A percentile compares a stretch with the other conserved stretches of the same genome.
Evolutionary conservation across 2,329 filamentous ascomycete species (phyloP).

Genomic region (Fusarium miscanthi): DNA sequence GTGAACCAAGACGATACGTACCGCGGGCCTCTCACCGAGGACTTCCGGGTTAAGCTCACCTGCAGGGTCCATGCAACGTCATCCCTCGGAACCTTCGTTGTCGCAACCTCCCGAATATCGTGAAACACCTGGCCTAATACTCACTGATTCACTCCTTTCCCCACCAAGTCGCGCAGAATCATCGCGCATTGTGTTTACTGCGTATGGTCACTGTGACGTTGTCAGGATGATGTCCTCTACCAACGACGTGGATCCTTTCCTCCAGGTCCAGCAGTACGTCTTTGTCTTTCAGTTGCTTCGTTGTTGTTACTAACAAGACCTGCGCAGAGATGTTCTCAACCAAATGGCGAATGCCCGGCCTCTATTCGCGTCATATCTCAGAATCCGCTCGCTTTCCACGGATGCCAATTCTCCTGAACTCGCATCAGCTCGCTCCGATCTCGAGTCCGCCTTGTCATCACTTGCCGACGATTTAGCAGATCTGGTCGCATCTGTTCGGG

Average conservation of each 20-base stretch:
- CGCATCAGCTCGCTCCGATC: constrained; percentile 77
- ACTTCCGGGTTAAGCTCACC: constrained; percentile 20
- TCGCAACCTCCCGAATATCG: constrained; percentile 36
- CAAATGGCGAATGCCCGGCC: constrained; percentile 84
- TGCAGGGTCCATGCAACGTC: constrained; percentile 46
- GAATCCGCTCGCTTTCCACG: constrained; percentile 88
- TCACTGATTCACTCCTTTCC: background rate
- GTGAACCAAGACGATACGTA: constrained; percentile 38
- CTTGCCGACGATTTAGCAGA: constrained; percentile 88
- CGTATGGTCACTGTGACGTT: constrained; percentile 28
- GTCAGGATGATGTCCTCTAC: constrained; percentile 73
- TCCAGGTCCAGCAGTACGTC: constrained; percentile 75
- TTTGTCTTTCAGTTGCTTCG: background rate
- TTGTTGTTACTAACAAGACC: constrained; percentile 16
- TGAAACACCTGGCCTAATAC: constrained; percentile 15
- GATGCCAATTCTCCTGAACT: constrained; percentile 84
- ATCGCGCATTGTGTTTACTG: constrained; percentile 30
- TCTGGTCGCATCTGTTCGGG: constrained; percentile 85
- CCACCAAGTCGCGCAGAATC: background rate
- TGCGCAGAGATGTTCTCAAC: constrained; percentile 83
- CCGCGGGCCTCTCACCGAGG: constrained; percentile 19
- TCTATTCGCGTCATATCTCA: constrained; percentile 93
- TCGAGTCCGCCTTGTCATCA: constrained; percentile 71
- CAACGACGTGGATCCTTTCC: constrained; percentile 76
- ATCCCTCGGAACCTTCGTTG: constrained; percentile 41